Percentiles rank a stretch among this genome's conserved stretches.
These are phyloP conservation scores for apple (Malus domestica) DNA, from an alignment of 306 rosid genomes.

Conservation along the genomic window ASM211411v1 NC_041793.1:44230501-44231000, in stretches of 20 bases:
- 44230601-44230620: not conserved
- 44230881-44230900: conserved; percentile 32
- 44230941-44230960: conserved; percentile 7
- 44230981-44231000: not conserved
- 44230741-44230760: conserved; percentile 38
- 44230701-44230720: conserved; percentile 64
- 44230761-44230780: conserved; percentile 33
- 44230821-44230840: conserved; percentile 23
- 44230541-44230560: conserved; percentile 52
- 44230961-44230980: not conserved
- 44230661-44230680: not conserved
- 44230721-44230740: conserved; percentile 69
- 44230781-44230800: conserved; percentile 29
- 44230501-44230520: conserved; percentile 35
- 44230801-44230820: not conserved
- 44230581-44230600: conserved; percentile 72
- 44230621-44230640: not conserved
- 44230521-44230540: conserved; percentile 22
- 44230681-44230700: conserved; percentile 77
- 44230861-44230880: conserved; percentile 43
- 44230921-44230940: conserved; percentile 39
- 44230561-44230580: conserved; percentile 77
- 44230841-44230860: conserved; percentile 26
- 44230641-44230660: not conserved
- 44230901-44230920: conserved; percentile 36